These are phyloP conservation scores for Citrus reticulata DNA, from an alignment of 345 rosid genomes.

Conservation along the genomic window DNA sequence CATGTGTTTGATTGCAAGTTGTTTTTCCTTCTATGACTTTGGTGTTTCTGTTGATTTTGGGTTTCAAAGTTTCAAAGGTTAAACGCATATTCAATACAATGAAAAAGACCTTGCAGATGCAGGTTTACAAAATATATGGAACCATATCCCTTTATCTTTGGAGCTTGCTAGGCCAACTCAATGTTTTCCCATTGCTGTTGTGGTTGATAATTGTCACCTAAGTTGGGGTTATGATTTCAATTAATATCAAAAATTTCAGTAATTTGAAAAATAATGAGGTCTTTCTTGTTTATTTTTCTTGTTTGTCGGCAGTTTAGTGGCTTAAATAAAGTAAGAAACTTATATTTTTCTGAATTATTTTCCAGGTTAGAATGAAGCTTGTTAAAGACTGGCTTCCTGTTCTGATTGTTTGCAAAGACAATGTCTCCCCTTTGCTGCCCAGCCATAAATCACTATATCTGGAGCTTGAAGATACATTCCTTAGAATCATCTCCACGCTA, in stretches of 20 bases:
- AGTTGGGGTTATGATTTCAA: background rate
- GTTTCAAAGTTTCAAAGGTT: background rate
- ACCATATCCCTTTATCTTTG: background rate
- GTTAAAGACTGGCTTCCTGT: constrained; percentile 75
- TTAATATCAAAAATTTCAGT: background rate
- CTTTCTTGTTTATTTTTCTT: background rate
- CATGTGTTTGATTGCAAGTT: background rate
- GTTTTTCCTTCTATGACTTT: background rate
- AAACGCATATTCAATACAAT: background rate
- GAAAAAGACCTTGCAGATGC: background rate
- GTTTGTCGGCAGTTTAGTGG: background rate
- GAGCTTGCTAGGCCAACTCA: background rate
- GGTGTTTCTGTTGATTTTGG: background rate
- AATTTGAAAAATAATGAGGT: background rate
- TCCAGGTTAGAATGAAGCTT: constrained; percentile 64
- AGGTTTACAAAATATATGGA: background rate
- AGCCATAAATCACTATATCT: constrained; percentile 40
- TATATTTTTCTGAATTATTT: background rate
- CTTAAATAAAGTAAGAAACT: background rate
- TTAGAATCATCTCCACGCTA: constrained; percentile 60
- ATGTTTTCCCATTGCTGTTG: background rate
- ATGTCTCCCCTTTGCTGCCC: constrained; percentile 35
- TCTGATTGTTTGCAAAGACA: constrained; percentile 57
- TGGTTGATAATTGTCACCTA: background rate
- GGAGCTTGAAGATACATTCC: constrained; percentile 66